Evolutionary conservation across 2,329 filamentous ascomycete genomes (phyloP).

Genomic region (Grosmannia penicillata): DNA sequence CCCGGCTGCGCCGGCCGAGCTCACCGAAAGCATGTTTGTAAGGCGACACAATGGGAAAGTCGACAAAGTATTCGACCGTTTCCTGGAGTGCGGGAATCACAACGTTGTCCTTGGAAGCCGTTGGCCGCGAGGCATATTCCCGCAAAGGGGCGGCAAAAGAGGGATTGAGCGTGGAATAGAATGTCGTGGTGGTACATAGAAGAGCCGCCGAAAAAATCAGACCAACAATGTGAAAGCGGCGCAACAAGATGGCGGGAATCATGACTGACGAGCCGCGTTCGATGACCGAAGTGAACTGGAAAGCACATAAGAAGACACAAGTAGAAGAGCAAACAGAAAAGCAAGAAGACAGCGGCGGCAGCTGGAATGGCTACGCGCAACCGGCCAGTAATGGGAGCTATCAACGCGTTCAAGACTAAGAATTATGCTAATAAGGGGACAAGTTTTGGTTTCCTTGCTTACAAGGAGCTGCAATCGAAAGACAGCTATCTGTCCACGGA

Average conservation of each 20-base stretch:
- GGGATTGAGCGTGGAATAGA: neutral
- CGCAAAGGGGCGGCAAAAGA: too few species aligned
- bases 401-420: too few species aligned
- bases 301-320: neutral
- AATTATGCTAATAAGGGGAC: too few species aligned
- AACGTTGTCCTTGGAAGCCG: neutral
- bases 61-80: slow-evolving; percentile 1
- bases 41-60: neutral
- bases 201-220: slow-evolving; percentile 2
- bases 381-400: too few species aligned
- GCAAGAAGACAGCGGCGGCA: too few species aligned
- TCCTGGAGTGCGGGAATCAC: neutral
- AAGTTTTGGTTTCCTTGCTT: too few species aligned
- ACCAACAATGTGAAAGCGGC: neutral
- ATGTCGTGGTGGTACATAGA: neutral
- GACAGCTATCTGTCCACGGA: too few species aligned
- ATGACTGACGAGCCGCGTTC: neutral
- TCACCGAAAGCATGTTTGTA: slow-evolving; percentile 1
- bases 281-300: neutral
- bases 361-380: too few species aligned
- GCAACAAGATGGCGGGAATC: neutral
- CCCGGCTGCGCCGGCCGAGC: slow-evolving; percentile 1
- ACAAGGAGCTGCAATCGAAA: too few species aligned
- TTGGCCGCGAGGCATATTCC: neutral
- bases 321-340: neutral